Evolutionary conservation across 2,329 filamentous ascomycete species (phyloP).

Genomic region (Monilinia polystroma): DNA sequence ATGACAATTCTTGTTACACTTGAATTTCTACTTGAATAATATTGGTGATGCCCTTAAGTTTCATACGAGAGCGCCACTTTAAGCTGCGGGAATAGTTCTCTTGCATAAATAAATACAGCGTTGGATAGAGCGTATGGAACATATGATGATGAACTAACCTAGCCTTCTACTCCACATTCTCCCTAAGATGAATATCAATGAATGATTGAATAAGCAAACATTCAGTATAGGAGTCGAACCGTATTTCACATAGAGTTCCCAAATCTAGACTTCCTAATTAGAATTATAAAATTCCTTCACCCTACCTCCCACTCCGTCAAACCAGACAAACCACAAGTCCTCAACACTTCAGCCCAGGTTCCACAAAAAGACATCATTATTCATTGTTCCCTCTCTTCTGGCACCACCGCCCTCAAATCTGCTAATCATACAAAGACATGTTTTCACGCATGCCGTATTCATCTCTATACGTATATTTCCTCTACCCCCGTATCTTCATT

Average conservation of each 20-base stretch:
- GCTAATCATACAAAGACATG: constrained; percentile 8
- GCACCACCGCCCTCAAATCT: not conserved
- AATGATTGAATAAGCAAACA: no score
- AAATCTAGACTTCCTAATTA: not conserved
- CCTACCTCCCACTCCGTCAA: not conserved
- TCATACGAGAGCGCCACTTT: not conserved
- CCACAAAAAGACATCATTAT: not conserved
- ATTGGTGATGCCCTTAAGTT: not conserved
- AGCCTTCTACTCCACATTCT: not conserved
- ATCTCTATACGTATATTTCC: not conserved
- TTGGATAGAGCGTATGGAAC: not conserved
- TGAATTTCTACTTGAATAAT: not conserved
- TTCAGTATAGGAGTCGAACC: not conserved
- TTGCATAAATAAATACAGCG: not conserved
- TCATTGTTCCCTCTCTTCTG: not conserved
- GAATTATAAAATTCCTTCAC: not conserved
- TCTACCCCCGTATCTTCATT: not conserved
- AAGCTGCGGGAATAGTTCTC: not conserved
- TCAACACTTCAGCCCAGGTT: not conserved
- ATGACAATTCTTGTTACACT: constrained; percentile 20
- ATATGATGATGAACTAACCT: not conserved
- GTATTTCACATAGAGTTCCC: not conserved
- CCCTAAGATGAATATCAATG: not conserved
- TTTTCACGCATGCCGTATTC: not conserved
- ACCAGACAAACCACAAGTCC: not conserved